Conservation (phyloP, 257 asterid genomes). For the Primulina tabacum region DNA sequence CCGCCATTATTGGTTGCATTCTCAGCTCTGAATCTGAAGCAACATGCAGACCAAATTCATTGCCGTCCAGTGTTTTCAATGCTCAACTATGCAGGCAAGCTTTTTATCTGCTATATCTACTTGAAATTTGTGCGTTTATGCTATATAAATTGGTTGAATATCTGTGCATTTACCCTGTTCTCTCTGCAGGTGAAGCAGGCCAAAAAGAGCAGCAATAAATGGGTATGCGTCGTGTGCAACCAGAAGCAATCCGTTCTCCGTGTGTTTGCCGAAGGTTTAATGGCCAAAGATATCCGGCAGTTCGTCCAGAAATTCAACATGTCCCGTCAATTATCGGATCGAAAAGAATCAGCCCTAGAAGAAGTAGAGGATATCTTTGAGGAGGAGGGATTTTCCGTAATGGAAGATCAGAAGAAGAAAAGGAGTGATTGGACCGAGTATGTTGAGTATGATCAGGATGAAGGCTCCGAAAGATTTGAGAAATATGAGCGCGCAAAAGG, state of each 20-base stretch:
- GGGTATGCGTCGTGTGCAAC: constrained; percentile 91
- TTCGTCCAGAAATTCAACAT: constrained; percentile 87
- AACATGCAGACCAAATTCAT: constrained; percentile 54
- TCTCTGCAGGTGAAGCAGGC: constrained; percentile 83
- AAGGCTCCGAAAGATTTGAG: constrained; percentile 13
- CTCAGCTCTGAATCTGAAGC: neutral
- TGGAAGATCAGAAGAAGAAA: constrained; percentile 29
- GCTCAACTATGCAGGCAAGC: constrained; percentile 71
- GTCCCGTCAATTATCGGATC: constrained; percentile 70
- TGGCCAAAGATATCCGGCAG: constrained; percentile 77
- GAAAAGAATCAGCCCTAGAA: constrained; percentile 13
- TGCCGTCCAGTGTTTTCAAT: constrained; percentile 65
- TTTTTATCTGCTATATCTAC: neutral
- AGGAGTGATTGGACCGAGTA: constrained; percentile 82
- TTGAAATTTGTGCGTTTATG: neutral
- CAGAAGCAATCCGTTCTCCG: constrained; percentile 73
- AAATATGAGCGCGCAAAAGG: constrained; percentile 29
- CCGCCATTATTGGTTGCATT: neutral
- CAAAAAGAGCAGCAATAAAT: constrained; percentile 86
- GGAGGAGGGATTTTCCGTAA: constrained; percentile 17
- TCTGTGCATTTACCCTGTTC: neutral
- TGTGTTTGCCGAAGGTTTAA: constrained; percentile 55
- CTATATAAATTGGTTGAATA: neutral
- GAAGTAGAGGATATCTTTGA: constrained; percentile 26
- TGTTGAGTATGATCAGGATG: constrained; percentile 43